phyloP scores from a whole-genome alignment of 129 eudicot species.

The Mikania micrantha region DNA sequence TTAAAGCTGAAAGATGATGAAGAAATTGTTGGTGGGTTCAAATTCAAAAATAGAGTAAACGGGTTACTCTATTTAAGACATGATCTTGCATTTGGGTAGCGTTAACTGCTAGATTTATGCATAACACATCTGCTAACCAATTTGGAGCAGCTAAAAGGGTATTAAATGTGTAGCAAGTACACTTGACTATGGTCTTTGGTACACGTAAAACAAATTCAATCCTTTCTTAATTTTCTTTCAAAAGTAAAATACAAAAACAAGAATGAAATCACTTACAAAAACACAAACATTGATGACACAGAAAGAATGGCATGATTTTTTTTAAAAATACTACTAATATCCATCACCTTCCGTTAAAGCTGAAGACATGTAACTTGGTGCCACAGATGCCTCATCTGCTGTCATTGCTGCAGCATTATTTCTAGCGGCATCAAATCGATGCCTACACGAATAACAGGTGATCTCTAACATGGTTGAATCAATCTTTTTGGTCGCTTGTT shows the following conservation, averaged over 20 bases:
- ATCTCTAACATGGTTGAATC: slow-evolving; percentile 46
- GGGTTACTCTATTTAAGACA: too few relatives aligned
- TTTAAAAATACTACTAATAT: slow-evolving; percentile 28
- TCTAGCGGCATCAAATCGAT: slow-evolving; percentile 32
- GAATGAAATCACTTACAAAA: slow-evolving; percentile 32
- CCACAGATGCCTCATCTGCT: slow-evolving; percentile 36
- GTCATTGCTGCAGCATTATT: slow-evolving; percentile 6
- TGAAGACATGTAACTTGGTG: slow-evolving; percentile 68
- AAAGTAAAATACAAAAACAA: slow-evolving; percentile 19
- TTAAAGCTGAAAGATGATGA: too few relatives aligned
- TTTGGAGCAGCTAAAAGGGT: too few relatives aligned
- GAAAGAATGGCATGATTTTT: slow-evolving; percentile 9
- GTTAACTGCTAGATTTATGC: too few relatives aligned
- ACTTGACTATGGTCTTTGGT: too few relatives aligned
- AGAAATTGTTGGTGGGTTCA: too few relatives aligned
- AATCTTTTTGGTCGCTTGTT: slow-evolving; percentile 50
- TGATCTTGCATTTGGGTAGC: too few relatives aligned
- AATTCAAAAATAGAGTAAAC: too few relatives aligned
- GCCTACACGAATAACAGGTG: slow-evolving; percentile 72
- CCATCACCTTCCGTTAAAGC: slow-evolving; percentile 47
- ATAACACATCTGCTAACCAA: too few relatives aligned
- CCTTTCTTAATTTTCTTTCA: slow-evolving; percentile 25
- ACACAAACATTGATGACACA: slow-evolving; percentile 8
- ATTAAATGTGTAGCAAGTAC: too few relatives aligned
- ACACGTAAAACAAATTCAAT: slow-evolving; percentile 25